Base-by-base conservation (phyloP, 148 eudicot genomes). In the Camellia lanceoleosa region DNA sequence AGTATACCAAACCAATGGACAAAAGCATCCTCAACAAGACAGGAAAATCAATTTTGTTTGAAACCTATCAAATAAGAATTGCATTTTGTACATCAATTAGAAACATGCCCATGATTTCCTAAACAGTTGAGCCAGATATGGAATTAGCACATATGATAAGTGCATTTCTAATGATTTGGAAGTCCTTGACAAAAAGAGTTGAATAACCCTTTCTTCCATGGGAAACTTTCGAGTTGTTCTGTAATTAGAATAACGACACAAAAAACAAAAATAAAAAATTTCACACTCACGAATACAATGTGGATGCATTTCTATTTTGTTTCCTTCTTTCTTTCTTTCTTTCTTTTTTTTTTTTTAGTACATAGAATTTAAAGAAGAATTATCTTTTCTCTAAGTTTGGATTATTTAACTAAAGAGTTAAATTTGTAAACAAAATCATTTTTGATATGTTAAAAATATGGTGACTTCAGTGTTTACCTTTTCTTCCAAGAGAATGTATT, bases 401-500 rank as follows among this genome's bases (percentile, higher is more conserved):
- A 49, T 71, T 49, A 8, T 9, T 69, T 18, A 69, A 12, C 43
- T 15, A 68, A 43, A 18, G 19, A 47, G 16, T 2, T 46, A 71
- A 51, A 54, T 49, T 10, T 13, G 74, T 47, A 52, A 51, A 72
- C 2, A 20, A n/a, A 19, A 5, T 7, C 5, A 16, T 70, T 11
- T 52, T 52, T 2, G 16, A 52, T 0, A 30, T 18, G 30, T 52
- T 54, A 58, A 30, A 30, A 30, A 72, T 23, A 42, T n/a, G 18
- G 20, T 19, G 41, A 67, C 19, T 52, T 51, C 20, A 41, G 13
- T 47, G 7, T 46, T 79, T 81, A 89, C 95, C 95, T 88, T 93
- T 63, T 91, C 95, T 84, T 91, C 97, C 67, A 86, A 82, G 74
- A 91, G 55, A 82, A 96, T 93, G 81, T 91, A 91, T 51, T 96